A percentile compares a stretch with the other conserved stretches of the same genome.
phyloP scores from a whole-genome alignment of 352 stramenopile genomes.

The Globisporangium yorkense region DNA sequence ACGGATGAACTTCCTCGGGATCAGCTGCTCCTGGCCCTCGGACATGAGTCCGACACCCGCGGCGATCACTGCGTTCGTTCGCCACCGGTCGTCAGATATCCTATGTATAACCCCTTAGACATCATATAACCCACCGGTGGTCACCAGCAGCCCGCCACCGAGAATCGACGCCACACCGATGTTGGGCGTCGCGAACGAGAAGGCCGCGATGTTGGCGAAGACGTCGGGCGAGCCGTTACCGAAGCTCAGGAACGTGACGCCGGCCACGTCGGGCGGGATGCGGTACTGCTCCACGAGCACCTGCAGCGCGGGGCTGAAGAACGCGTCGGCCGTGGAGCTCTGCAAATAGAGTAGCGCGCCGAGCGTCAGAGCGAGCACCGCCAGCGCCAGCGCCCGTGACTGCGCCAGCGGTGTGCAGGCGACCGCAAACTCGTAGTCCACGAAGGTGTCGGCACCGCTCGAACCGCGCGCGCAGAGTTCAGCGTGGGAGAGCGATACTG shows the following conservation, averaged over 20 bases:
- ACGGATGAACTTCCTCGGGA: conserved; percentile 66
- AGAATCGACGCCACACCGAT: conserved; percentile 70
- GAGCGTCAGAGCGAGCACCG: conserved; percentile 40
- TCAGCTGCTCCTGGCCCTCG: conserved; percentile 63
- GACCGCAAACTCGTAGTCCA: conserved; percentile 68
- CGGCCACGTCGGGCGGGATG: conserved; percentile 64
- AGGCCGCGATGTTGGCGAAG: conserved; percentile 76
- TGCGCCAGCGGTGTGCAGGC: conserved; percentile 42
- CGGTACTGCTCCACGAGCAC: conserved; percentile 71
- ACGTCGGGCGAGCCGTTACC: conserved; percentile 75
- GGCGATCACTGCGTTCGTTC: conserved; percentile 34
- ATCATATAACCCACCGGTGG: conserved; percentile 30
- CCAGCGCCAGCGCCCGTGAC: conserved; percentile 31
- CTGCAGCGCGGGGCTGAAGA: conserved; percentile 75
- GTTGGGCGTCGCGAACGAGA: conserved; percentile 50
- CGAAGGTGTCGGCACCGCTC: conserved; percentile 28
- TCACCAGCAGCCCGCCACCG: conserved; percentile 62
- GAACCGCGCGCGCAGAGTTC: conserved; percentile 6
- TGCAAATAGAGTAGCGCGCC: conserved; percentile 67
- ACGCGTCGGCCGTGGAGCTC: conserved; percentile 77
- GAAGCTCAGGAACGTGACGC: conserved; percentile 80
- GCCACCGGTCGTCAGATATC: neutral
- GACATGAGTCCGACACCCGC: conserved; percentile 69
- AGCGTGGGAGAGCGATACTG: neutral
- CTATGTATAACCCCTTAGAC: neutral